A percentile compares a stretch with the other conserved stretches of the same genome.
phyloP scores from a whole-genome alignment of 1,284 basidiomycete genomes.

The Ganoderma leucocontextum region DNA sequence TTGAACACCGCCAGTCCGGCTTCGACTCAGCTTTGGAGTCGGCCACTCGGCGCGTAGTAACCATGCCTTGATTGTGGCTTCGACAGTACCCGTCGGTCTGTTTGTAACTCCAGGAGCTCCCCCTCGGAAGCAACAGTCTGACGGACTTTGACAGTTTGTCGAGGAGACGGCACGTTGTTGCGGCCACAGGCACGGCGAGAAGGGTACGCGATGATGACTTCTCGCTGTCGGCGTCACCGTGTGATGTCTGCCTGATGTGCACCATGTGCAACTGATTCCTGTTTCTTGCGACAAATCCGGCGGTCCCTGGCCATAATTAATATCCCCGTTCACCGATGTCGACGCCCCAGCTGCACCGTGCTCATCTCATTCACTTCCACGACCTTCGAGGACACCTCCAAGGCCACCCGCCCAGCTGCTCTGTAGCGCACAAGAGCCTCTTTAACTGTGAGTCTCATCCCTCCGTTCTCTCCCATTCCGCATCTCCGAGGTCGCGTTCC shows the following conservation, averaged over 20 bases:
- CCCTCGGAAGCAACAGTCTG: neutral
- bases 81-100: neutral
- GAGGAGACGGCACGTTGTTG: neutral
- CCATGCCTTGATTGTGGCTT: neutral
- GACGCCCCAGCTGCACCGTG: constrained; percentile 11
- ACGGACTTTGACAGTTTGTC: neutral
- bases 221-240: constrained; percentile 5
- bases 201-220: neutral
- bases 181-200: neutral
- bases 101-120: neutral
- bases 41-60: neutral
- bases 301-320: constrained; percentile 13
- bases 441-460: constrained; percentile 15
- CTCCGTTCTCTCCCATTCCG: neutral
- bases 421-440: constrained; percentile 16
- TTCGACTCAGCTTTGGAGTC: neutral
- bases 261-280: constrained; percentile 21
- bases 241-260: constrained; percentile 19
- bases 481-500: neutral
- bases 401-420: constrained; percentile 14
- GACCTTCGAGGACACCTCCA: constrained; percentile 13
- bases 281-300: neutral
- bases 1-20: too few relatives aligned
- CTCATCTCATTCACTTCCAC: constrained; percentile 14
- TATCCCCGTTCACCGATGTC: neutral